Evolutionary conservation across 495 filamentous ascomycete species (phyloP), one percentile per base, ranked within the genome.

Genomic region (Parathielavia appendiculata): DNA sequence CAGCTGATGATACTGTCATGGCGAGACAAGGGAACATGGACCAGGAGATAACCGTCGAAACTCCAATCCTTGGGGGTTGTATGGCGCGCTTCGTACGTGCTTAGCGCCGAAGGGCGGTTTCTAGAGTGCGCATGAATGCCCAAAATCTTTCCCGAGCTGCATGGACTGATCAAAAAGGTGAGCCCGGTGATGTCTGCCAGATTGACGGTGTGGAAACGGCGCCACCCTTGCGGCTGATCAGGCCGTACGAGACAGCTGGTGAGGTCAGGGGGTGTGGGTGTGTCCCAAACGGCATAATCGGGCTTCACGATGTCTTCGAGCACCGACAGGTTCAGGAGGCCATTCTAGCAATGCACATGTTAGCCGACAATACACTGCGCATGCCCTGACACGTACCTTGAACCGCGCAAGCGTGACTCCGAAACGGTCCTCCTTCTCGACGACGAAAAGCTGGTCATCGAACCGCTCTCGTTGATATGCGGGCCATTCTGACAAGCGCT

Each of bases 111-210:
- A n/a, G 52, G 52, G 4, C 11, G 52, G 19, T 10, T 13, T 34
- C 26, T 14, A 13, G 52, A 19, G 40, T 54, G 52, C 0, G 0
- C 40, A 40, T 54, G 30, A 30, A 45, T 22, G 5, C 8, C 39
- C 10, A 14, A 10, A 5, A 45, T 39, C 1, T 1, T 17, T 3
- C 5, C 6, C n/a, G 1, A 1, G 2, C 8, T 1, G 17, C n/a
- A n/a, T n/a, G n/a, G n/a, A n/a, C n/a, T n/a, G n/a, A 44, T 2
- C 16, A 45, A 41, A 8, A 54, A 43, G 52, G 39, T 54, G 26
- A 54, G 11, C 26, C 52, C 52, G 11, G 40, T 54, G 20, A 36
- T 17, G 2, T 20, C 10, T 17, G 13, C 4, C 9, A 54, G 7
- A 38, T 54, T 30, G 10, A 45, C 22, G 40, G 40, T 54, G n/a